These are phyloP conservation scores for Debaryomycetaceae sp. DNA, from an alignment of 1,139 yeast species.

Conservation along the genomic window DNA sequence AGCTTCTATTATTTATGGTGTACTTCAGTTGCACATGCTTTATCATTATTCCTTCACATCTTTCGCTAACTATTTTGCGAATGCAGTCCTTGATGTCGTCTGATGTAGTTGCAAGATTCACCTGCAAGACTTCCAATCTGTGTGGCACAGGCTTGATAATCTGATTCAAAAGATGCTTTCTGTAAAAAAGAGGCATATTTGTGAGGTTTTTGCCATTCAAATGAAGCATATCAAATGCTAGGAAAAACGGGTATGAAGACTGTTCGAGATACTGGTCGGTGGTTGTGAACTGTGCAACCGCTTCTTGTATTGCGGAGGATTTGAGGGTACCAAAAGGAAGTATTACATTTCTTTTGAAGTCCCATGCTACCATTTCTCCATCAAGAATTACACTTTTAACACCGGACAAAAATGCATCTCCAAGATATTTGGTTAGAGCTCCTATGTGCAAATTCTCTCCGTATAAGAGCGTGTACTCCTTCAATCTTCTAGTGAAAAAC, in stretches of 20 bases:
- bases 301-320: slow-evolving; percentile 59
- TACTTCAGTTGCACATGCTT: slow-evolving; percentile 65
- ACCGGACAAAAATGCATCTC: slow-evolving; percentile 38
- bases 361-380: slow-evolving; percentile 95
- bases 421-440: slow-evolving; percentile 55
- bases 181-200: slow-evolving; percentile 47
- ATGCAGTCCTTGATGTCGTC: slow-evolving; percentile 56
- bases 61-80: slow-evolving; percentile 53
- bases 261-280: slow-evolving; percentile 36
- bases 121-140: slow-evolving; percentile 55
- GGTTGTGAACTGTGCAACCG: slow-evolving; percentile 41
- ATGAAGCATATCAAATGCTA: slow-evolving; percentile 70
- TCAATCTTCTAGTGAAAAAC: slow-evolving; percentile 67
- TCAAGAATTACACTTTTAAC: slow-evolving; percentile 62
- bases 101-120: slow-evolving; percentile 40
- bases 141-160: slow-evolving; percentile 49
- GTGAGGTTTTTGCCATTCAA: slow-evolving; percentile 65
- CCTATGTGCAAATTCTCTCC: slow-evolving; percentile 64
- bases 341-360: slow-evolving; percentile 53
- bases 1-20: slow-evolving; percentile 54
- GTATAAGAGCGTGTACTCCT: slow-evolving; percentile 71
- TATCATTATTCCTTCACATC: slow-evolving; percentile 81
- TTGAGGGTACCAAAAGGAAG: slow-evolving; percentile 81
- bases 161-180: slow-evolving; percentile 51
- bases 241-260: slow-evolving; percentile 56